phyloP scores from a whole-genome alignment of 768 basidiomycete species.

The Pulveroboletus ravenelii region DNA sequence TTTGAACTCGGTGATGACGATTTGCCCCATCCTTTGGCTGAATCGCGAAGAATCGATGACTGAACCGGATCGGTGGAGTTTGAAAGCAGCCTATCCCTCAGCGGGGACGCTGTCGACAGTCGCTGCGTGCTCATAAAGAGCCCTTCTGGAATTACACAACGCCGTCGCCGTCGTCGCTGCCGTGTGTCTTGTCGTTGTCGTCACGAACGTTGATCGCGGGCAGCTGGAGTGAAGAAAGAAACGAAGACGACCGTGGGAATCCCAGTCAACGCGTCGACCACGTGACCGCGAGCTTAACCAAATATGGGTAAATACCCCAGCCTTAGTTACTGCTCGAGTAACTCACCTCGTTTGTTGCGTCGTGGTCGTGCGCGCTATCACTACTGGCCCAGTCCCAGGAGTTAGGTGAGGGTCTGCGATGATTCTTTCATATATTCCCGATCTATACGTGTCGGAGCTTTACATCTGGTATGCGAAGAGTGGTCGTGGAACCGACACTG shows the following conservation, averaged over 20 bases:
- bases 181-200: constrained; percentile 19
- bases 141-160: background rate
- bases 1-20: constrained; percentile 33
- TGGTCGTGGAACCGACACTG: too few species aligned
- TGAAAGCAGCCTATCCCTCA: constrained; percentile 57
- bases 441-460: too few species aligned
- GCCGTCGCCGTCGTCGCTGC: constrained; percentile 9
- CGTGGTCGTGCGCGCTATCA: too few species aligned
- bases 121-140: constrained; percentile 27
- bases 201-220: constrained; percentile 7
- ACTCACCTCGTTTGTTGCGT: too few species aligned
- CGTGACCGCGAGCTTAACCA: constrained; percentile 25
- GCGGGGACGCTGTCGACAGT: constrained; percentile 37
- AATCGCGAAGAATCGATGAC: constrained; percentile 57
- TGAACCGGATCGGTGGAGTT: constrained; percentile 63
- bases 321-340: too few species aligned
- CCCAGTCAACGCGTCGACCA: constrained; percentile 22
- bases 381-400: too few species aligned
- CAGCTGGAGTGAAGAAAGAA: constrained; percentile 10
- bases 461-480: too few species aligned
- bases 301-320: constrained; percentile 1
- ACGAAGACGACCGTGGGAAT: constrained; percentile 28
- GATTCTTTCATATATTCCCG: too few species aligned
- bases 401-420: too few species aligned
- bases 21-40: constrained; percentile 60